Evolutionary conservation across 2,329 filamentous ascomycete species (phyloP).

Genomic region (Fusarium sp.): DNA sequence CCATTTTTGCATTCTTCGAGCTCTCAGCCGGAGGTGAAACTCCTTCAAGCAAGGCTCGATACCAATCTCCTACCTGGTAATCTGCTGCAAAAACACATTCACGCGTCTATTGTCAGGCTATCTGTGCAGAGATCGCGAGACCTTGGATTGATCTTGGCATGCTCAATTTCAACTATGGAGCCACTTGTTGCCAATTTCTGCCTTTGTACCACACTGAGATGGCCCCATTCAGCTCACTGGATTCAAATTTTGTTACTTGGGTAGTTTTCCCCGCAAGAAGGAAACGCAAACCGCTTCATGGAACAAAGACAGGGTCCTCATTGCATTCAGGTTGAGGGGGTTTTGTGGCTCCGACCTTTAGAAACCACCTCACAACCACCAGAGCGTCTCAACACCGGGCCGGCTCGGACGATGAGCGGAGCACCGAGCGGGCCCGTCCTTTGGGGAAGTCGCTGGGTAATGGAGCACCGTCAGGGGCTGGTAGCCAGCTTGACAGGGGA

Average conservation of each 20-base stretch:
- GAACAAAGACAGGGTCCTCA: conserved; percentile 19
- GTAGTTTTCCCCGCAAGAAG: conserved; percentile 21
- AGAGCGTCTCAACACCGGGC: conserved; percentile 34
- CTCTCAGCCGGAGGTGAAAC: neutral
- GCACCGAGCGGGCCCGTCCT: conserved; percentile 34
- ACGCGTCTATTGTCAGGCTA: conserved; percentile 1
- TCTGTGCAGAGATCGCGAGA: neutral
- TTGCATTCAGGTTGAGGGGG: conserved; percentile 27
- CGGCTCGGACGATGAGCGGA: conserved; percentile 42
- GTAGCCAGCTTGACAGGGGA: conserved; percentile 21
- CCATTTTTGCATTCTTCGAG: conserved; percentile 6
- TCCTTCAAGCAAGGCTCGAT: neutral
- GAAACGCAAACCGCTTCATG: conserved; percentile 11
- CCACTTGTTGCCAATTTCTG: neutral
- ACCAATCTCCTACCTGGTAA: neutral
- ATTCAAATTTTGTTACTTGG: conserved; percentile 17
- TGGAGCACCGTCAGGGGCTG: conserved; percentile 24
- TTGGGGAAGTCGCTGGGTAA: conserved; percentile 12
- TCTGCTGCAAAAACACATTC: neutral
- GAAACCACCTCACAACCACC: conserved; percentile 26
- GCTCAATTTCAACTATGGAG: neutral
- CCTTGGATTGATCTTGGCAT: neutral
- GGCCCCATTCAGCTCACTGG: conserved; percentile 4
- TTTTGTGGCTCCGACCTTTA: conserved; percentile 27
- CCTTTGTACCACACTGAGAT: conserved; percentile 10